Conservation (phyloP, 2,329 filamentous ascomycete genomes). For the Lasiodiplodia hormozganensis region DNA sequence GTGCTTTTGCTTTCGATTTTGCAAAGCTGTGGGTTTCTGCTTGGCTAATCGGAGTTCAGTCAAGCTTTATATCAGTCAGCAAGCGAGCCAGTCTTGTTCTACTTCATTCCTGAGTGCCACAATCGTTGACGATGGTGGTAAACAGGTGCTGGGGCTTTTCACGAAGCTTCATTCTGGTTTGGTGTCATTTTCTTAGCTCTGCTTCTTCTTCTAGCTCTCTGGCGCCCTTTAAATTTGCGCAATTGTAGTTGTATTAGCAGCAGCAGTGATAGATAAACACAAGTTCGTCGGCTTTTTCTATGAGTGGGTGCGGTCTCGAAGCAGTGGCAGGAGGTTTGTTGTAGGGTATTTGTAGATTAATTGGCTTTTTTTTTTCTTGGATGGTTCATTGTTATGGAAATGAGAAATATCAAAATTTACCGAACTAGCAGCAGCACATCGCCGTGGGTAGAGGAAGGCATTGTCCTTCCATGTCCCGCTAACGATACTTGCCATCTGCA, state of each 20-base stretch:
- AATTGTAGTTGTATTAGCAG: conserved; percentile 26
- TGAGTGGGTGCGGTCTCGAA: background rate
- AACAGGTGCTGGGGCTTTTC: conserved; percentile 2
- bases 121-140: conserved; percentile 20
- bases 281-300: background rate
- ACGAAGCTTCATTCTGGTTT: background rate
- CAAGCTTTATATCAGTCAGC: conserved; percentile 15
- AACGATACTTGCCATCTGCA: background rate
- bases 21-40: conserved; percentile 21
- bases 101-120: background rate
- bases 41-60: conserved; percentile 21
- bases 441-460: background rate
- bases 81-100: conserved; percentile 21
- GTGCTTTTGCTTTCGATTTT: conserved; percentile 14
- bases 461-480: background rate
- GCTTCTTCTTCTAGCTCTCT: conserved; percentile 3
- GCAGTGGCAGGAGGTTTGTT: conserved; percentile 10
- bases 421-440: background rate
- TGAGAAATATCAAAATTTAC: conserved; percentile 16
- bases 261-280: conserved; percentile 26
- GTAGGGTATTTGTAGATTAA: conserved; percentile 22
- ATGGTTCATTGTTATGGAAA: conserved; percentile 13
- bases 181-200: background rate
- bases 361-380: background rate
- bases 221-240: conserved; percentile 11